phyloP scores from a whole-genome alignment of 1,139 yeast species.

The Protomyces macrosporus region DNA sequence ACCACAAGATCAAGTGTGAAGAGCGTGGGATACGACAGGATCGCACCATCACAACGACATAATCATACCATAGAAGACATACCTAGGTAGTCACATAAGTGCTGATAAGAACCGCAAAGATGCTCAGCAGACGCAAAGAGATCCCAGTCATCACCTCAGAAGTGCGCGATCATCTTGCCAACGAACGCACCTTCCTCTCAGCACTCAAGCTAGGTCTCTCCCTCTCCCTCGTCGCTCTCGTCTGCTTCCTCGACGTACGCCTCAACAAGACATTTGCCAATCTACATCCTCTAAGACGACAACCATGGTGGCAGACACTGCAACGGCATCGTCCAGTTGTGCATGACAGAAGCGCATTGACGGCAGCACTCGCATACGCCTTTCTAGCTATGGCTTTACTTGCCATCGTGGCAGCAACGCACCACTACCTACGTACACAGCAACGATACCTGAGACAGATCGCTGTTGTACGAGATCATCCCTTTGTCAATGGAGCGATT shows the following conservation, averaged over 20 bases:
- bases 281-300: not conserved
- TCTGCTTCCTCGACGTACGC: conserved; percentile 11
- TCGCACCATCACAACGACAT: too few species aligned
- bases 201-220: conserved; percentile 10
- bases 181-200: conserved; percentile 22
- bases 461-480: conserved; percentile 8
- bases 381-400: conserved; percentile 14
- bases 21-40: too few species aligned
- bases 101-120: not conserved
- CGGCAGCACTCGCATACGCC: not conserved
- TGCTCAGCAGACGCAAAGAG: not conserved
- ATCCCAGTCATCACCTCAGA: not conserved
- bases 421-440: conserved; percentile 5
- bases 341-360: not conserved
- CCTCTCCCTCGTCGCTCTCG: conserved; percentile 7
- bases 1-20: too few species aligned
- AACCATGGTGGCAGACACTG: not conserved
- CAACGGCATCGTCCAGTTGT: not conserved
- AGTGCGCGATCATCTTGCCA: conserved; percentile 18
- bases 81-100: too few species aligned
- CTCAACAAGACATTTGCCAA: not conserved
- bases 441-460: not conserved
- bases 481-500: not conserved
- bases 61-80: too few species aligned
- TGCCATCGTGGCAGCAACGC: not conserved